Evolutionary conservation across 106 monocot genomes (phyloP).

Genomic region (Dendrobium catenatum): DNA sequence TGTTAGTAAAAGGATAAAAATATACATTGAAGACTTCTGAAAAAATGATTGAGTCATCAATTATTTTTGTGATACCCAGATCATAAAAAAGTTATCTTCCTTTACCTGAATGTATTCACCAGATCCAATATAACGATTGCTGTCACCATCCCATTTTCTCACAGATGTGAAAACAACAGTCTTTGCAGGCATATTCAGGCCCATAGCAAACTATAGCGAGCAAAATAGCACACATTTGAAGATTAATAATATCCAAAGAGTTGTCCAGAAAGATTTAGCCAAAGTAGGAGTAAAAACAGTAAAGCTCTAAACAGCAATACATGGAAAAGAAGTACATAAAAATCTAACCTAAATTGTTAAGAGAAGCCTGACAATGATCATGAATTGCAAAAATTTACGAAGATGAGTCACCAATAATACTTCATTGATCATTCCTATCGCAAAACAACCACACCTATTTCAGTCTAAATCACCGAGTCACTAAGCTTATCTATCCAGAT

Average conservation of each 20-base stretch:
- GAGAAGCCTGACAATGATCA: not conserved
- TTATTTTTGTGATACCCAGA: not conserved
- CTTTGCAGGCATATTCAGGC: constrained; percentile 98
- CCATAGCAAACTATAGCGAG: constrained; percentile 88
- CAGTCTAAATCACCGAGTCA: not conserved
- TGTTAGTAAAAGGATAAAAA: not conserved
- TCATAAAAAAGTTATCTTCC: not conserved
- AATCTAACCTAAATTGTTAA: not conserved
- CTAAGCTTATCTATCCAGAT: not conserved
- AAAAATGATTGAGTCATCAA: not conserved
- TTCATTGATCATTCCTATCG: not conserved
- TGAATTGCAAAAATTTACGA: constrained; percentile 4
- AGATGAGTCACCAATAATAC: not conserved
- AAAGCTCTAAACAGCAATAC: not conserved
- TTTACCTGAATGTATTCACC: constrained; percentile 98
- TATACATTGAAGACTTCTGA: not conserved
- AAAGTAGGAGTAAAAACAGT: not conserved
- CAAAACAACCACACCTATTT: not conserved
- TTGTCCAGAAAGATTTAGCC: not conserved
- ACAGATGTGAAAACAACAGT: constrained; percentile 97
- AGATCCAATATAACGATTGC: constrained; percentile 77
- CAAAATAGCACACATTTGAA: constrained; percentile 5
- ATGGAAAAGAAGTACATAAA: not conserved
- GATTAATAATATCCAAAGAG: not conserved
- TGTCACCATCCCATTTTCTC: constrained; percentile 99